Conservation (phyloP, 2,329 filamentous ascomycete genomes). For the Endocalyx cinctus region DNA sequence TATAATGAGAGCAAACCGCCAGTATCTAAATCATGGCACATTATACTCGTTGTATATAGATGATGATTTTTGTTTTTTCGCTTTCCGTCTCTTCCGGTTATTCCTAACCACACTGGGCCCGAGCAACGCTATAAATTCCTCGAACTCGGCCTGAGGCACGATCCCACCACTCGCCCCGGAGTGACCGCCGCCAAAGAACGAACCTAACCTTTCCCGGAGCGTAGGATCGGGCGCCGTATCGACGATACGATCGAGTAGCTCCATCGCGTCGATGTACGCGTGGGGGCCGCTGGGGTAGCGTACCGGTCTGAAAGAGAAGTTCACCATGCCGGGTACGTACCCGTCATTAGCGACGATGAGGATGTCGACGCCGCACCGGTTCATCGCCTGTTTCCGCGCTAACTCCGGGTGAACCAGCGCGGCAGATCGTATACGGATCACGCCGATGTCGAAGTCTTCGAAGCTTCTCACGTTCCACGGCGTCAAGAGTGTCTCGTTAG, state of each 20-base stretch:
- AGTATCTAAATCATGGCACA: too few species aligned
- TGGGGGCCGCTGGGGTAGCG: slow-evolving; percentile 48
- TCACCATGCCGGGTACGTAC: slow-evolving; percentile 58
- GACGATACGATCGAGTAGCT: slow-evolving; percentile 49
- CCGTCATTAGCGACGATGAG: slow-evolving; percentile 64
- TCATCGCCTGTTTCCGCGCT: slow-evolving; percentile 62
- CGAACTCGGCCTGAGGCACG: slow-evolving; percentile 56
- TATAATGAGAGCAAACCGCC: too few species aligned
- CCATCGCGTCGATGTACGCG: slow-evolving; percentile 59
- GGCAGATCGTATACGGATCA: slow-evolving; percentile 55
- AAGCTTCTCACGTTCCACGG: slow-evolving; percentile 66
- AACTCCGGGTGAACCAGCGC: slow-evolving; percentile 65
- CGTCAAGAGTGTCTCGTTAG: slow-evolving; percentile 55
- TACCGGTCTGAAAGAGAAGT: slow-evolving; percentile 63
- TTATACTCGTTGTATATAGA: too few species aligned
- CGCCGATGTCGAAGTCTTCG: slow-evolving; percentile 55
- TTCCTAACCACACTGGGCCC: too few species aligned
- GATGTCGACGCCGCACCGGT: slow-evolving; percentile 55
- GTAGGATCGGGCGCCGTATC: slow-evolving; percentile 33
- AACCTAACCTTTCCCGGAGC: slow-evolving; percentile 47
- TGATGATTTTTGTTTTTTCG: too few species aligned
- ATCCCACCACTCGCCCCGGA: slow-evolving; percentile 65
- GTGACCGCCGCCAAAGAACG: slow-evolving; percentile 62
- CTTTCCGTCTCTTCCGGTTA: too few species aligned
- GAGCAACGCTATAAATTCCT: slow-evolving; percentile 57